phyloP scores from a whole-genome alignment of 495 filamentous ascomycete genomes.

The Cairneyella variabilis region DNA sequence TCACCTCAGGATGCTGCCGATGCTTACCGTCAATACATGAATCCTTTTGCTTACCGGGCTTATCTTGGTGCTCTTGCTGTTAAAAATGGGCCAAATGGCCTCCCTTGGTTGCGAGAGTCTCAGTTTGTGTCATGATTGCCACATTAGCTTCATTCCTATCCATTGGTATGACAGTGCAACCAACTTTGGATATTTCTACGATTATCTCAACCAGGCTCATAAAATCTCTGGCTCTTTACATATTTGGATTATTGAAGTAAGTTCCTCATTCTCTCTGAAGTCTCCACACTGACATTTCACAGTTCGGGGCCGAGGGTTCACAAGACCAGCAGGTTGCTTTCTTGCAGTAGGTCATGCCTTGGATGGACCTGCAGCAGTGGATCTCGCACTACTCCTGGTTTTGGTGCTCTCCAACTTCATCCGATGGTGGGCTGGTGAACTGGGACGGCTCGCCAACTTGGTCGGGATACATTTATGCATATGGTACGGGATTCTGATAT shows the following conservation, averaged over 20 bases:
- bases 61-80: slow-evolving; percentile 71
- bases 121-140: slow-evolving; percentile 56
- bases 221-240: slow-evolving; percentile 45
- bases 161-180: slow-evolving; percentile 64
- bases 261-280: slow-evolving; percentile 15
- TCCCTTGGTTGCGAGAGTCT: slow-evolving; percentile 60
- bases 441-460: too few relatives aligned
- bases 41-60: slow-evolving; percentile 58
- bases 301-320: slow-evolving; percentile 51
- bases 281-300: not conserved
- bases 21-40: slow-evolving; percentile 63
- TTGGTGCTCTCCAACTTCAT: not conserved
- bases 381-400: slow-evolving; percentile 79
- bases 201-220: slow-evolving; percentile 51
- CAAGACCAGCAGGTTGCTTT: slow-evolving; percentile 46
- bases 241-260: slow-evolving; percentile 81
- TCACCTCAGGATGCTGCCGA: slow-evolving; percentile 53
- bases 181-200: slow-evolving; percentile 47
- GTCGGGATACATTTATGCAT: too few relatives aligned
- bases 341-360: slow-evolving; percentile 51
- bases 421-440: too few relatives aligned
- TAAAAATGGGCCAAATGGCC: slow-evolving; percentile 61
- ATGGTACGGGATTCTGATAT: too few relatives aligned
- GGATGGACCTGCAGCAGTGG: slow-evolving; percentile 57
- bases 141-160: slow-evolving; percentile 58